These are phyloP conservation scores for Hippophae rhamnoides DNA, from an alignment of 306 rosid genomes.

Conservation along the genomic window DNA sequence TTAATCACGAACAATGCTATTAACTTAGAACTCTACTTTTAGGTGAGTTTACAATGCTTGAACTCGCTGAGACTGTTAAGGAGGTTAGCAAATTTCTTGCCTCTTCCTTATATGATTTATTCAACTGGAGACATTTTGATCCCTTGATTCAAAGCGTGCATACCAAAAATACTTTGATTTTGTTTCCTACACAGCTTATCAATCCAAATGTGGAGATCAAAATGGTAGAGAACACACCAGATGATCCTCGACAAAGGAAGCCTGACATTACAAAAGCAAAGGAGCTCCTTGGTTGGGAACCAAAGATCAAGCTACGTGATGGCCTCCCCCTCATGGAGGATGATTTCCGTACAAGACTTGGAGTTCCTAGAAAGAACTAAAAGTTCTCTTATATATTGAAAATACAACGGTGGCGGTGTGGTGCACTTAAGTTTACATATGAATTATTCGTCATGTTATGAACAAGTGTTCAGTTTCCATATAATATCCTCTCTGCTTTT, in stretches of 20 bases:
- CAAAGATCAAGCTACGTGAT: constrained; percentile 34
- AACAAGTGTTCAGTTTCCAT: background rate
- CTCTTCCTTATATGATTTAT: background rate
- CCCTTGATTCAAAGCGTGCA: background rate
- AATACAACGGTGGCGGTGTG: background rate
- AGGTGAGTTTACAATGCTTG: constrained; percentile 96
- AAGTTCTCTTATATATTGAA: constrained; percentile 1
- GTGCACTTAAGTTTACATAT: background rate
- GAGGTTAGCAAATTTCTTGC: constrained; percentile 44
- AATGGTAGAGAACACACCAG: constrained; percentile 43
- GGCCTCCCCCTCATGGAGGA: constrained; percentile 50
- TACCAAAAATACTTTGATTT: background rate
- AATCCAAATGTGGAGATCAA: constrained; percentile 37
- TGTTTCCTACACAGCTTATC: constrained; percentile 28
- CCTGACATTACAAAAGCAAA: constrained; percentile 41
- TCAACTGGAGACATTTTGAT: background rate
- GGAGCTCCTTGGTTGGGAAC: constrained; percentile 44
- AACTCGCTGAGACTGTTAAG: constrained; percentile 89
- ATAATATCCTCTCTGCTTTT: background rate
- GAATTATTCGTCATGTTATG: background rate
- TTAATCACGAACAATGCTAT: background rate
- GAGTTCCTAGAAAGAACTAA: constrained; percentile 19
- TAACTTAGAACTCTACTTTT: constrained; percentile 16
- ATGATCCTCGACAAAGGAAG: constrained; percentile 48
- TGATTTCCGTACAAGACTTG: constrained; percentile 37